Conservation (phyloP, 306 rosid species). For the Fagus sylvatica region DNA sequence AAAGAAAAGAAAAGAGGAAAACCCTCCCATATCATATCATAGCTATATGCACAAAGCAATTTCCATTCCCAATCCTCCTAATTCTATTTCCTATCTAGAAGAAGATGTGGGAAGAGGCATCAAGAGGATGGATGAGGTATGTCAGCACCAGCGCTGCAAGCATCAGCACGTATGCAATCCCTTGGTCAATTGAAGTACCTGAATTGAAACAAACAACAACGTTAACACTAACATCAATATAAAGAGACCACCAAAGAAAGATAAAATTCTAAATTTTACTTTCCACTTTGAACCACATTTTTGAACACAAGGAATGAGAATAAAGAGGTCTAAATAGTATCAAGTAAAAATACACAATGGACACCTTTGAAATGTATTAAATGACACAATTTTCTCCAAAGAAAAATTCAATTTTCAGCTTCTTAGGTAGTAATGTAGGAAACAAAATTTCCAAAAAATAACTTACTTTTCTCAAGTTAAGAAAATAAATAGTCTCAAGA, state of each 20-base stretch:
- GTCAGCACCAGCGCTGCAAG: slow-evolving; percentile 76
- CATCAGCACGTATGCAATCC: slow-evolving; percentile 80
- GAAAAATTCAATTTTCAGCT: no score
- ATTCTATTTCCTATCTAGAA: slow-evolving; percentile 20
- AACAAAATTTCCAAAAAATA: no score
- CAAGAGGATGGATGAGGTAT: slow-evolving; percentile 77
- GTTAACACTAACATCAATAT: neutral
- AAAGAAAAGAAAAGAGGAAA: neutral
- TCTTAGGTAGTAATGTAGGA: no score
- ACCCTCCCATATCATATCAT: neutral
- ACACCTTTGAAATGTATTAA: no score
- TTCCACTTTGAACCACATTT: no score
- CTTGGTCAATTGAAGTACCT: slow-evolving; percentile 86
- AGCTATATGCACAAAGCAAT: neutral
- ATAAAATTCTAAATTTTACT: no score
- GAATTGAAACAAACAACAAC: neutral
- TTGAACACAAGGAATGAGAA: no score
- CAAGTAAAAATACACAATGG: no score
- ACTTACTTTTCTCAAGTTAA: no score
- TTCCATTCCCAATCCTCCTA: neutral
- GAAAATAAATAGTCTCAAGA: no score
- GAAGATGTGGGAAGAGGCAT: slow-evolving; percentile 46
- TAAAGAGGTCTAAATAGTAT: no score
- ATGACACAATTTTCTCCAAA: no score
- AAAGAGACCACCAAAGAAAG: neutral